phyloP scores from a whole-genome alignment of 2,329 filamentous ascomycete genomes.

The Fusarium penzigii region DNA sequence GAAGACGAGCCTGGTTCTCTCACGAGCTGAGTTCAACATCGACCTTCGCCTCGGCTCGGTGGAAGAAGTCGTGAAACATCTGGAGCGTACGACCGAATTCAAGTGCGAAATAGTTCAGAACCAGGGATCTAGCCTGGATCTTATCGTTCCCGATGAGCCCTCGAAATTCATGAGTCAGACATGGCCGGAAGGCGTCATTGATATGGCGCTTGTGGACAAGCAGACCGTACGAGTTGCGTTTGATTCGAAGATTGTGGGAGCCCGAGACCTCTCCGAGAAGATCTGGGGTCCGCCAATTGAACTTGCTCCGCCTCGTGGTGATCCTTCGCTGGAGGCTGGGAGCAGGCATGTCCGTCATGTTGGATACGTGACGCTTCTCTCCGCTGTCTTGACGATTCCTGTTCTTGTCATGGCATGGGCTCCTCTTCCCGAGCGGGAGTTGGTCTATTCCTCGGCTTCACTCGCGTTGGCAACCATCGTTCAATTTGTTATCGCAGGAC shows the following conservation, averaged over 20 bases:
- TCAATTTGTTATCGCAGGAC: conserved; percentile 61
- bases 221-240: conserved; percentile 43
- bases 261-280: conserved; percentile 44
- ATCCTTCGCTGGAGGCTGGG: conserved; percentile 50
- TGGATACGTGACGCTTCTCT: conserved; percentile 52
- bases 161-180: conserved; percentile 39
- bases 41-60: conserved; percentile 39
- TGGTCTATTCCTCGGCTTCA: conserved; percentile 55
- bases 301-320: conserved; percentile 47
- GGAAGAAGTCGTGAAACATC: conserved; percentile 48
- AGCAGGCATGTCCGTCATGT: conserved; percentile 54
- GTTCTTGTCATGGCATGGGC: conserved; percentile 71
- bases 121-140: conserved; percentile 51
- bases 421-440: conserved; percentile 47
- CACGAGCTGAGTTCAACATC: conserved; percentile 65
- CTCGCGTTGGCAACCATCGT: conserved; percentile 66
- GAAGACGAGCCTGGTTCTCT: conserved; percentile 64
- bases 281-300: conserved; percentile 35
- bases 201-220: conserved; percentile 39
- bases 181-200: conserved; percentile 46
- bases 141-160: conserved; percentile 43
- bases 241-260: conserved; percentile 47
- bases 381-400: conserved; percentile 58
- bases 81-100: conserved; percentile 63
- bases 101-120: conserved; percentile 52